These are phyloP conservation scores for Pleurotus cornucopiae DNA, from an alignment of 768 basidiomycete species.

Conservation along the genomic window DNA sequence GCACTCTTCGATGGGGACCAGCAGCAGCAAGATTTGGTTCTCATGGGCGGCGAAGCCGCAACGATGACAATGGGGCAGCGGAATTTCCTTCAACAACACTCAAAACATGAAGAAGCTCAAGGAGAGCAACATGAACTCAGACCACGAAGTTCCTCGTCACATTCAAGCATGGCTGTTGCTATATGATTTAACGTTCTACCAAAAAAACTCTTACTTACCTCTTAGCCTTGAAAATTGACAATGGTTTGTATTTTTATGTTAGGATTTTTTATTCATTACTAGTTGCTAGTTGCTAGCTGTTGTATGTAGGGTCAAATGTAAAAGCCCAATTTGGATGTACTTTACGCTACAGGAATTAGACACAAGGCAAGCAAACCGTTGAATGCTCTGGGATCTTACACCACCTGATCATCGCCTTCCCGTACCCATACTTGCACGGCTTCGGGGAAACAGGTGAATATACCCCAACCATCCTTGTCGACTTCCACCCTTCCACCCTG, in stretches of 20 bases:
- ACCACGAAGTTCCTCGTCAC: conserved; percentile 1
- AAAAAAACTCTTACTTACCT: not conserved
- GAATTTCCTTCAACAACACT: conserved; percentile 6
- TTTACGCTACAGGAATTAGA: too few relatives aligned
- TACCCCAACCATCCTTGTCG: conserved; percentile 58
- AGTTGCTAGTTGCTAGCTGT: not conserved
- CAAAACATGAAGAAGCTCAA: conserved; percentile 6
- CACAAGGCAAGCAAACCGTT: too few relatives aligned
- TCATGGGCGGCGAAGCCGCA: conserved; percentile 47
- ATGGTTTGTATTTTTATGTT: conserved; percentile 3
- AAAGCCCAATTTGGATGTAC: conserved; percentile 1
- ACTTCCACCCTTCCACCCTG: conserved; percentile 39
- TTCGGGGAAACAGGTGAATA: conserved; percentile 55
- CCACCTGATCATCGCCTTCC: not conserved
- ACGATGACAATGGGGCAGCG: conserved; percentile 30
- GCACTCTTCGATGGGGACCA: conserved; percentile 66
- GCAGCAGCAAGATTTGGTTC: conserved; percentile 35
- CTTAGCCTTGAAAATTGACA: not conserved
- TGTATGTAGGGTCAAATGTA: not conserved
- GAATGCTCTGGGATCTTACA: not conserved
- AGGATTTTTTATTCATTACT: not conserved
- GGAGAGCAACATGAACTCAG: conserved; percentile 4
- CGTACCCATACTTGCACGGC: conserved; percentile 58
- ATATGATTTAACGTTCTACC: not conserved
- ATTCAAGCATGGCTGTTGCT: not conserved